These are phyloP conservation scores for Avena atlantica DNA, from an alignment of 176 grass and related monocot genomes.

Conservation along the genomic window DNA sequence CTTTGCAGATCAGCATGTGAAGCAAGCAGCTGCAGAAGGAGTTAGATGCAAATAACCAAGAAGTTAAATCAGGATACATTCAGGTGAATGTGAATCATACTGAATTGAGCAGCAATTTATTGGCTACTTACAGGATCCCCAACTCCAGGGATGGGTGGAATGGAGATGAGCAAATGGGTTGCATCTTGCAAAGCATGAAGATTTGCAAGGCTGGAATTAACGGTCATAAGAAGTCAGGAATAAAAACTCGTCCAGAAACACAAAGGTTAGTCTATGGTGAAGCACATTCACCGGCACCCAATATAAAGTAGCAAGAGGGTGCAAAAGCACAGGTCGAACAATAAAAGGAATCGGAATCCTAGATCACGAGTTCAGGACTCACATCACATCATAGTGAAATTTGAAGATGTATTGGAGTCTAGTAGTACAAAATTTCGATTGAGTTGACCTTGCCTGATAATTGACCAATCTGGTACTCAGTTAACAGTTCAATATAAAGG, in stretches of 20 bases:
- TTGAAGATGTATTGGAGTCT: slow-evolving; percentile 8
- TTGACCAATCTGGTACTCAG: neutral
- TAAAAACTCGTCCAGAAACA: neutral
- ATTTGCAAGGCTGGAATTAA: slow-evolving; percentile 47
- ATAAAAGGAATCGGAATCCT: neutral
- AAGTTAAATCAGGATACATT: neutral
- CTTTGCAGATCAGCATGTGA: slow-evolving; percentile 54
- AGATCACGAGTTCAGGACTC: neutral
- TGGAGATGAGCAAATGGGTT: slow-evolving; percentile 74
- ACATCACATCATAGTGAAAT: neutral
- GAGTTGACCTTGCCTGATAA: neutral
- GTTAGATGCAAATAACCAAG: slow-evolving; percentile 37
- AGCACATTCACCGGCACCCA: neutral
- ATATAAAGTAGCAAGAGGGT: neutral
- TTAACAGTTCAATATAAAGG: neutral
- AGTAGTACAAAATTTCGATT: neutral
- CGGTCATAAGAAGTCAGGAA: neutral
- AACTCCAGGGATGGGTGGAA: slow-evolving; percentile 64
- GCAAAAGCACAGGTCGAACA: neutral
- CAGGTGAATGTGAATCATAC: slow-evolving; percentile 1
- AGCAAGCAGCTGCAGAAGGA: slow-evolving; percentile 61
- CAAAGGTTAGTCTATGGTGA: neutral
- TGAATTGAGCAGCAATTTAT: neutral
- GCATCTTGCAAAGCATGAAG: slow-evolving; percentile 54
- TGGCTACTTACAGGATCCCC: slow-evolving; percentile 77